Base-by-base conservation (phyloP, 805 yeast genomes). In the Lipomyces mesembrius region DNA sequence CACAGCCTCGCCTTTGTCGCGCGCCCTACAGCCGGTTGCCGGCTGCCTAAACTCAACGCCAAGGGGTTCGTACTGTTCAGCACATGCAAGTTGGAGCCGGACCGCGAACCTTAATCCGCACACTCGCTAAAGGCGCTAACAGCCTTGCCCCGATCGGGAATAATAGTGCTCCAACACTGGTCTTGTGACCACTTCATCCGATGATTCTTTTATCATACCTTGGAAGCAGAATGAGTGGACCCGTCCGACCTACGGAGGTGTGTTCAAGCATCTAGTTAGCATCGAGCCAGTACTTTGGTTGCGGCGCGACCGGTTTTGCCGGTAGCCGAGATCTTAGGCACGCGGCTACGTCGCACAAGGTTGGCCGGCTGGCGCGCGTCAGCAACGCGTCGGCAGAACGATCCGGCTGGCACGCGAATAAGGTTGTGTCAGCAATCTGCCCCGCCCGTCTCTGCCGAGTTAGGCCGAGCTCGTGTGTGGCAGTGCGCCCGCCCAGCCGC, bases 281-380 rank as follows among this genome's bases (percentile, higher is more conserved):
- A 29, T 29, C 7, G 32, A 29, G 32, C 32, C 32, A 29, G 32
- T 0, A 29, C 32, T 29, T 29, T 29, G 1, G 32, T 43, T 43
- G 49, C 49, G 49, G 49, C 49, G 8, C 49, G 14, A 11, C 22
- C 11, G 49, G 14, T 6, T 5, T 37, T 37, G 43, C 49, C 49
- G 49, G 49, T 43, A 43, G 9, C 49, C 49, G 49, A 43, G 49
- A n/a, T 43, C 22, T 43, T 43, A 43, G 49, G 9, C 49, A 43
- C 49, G 49, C 32, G 32, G 32, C 32, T 29, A 29, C 49, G 49
- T 35, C 39, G 39, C 39, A 35, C 49, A 43, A 5, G 20, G 4
- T 43, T 17, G 22, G 49, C 49, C 5, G 32, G 32, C 32, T 5
- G 32, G 39, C 39, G 39, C 39, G 39, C 39, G 4, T 27, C 4